Evolutionary conservation across 2,329 filamentous ascomycete species (phyloP).

Genomic region (Neoscytalidium dimidiatum): DNA sequence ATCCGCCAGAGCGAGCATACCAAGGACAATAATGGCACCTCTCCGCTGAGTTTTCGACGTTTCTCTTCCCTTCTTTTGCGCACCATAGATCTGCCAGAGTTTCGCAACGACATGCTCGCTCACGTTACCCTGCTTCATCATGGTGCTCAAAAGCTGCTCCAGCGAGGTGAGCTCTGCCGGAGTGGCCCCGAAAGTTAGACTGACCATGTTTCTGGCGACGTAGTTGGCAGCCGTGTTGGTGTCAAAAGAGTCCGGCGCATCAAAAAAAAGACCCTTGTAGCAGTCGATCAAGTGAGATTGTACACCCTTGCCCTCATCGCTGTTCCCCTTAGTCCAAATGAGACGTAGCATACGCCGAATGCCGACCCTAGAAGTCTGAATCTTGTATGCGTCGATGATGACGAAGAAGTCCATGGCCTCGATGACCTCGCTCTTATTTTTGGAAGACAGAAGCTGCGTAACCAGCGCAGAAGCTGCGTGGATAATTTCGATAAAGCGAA

Average conservation of each 20-base stretch:
- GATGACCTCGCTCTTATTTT: constrained; percentile 97
- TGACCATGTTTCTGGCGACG: constrained; percentile 98
- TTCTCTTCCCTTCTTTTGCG: constrained; percentile 74
- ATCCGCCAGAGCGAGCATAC: constrained; percentile 92
- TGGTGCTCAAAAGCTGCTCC: constrained; percentile 91
- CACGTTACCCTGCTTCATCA: constrained; percentile 93
- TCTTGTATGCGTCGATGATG: constrained; percentile 91
- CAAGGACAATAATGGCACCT: constrained; percentile 92
- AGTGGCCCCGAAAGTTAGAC: constrained; percentile 91
- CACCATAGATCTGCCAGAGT: constrained; percentile 95
- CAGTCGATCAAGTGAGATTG: constrained; percentile 96
- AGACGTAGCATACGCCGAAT: constrained; percentile 94
- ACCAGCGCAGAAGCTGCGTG: constrained; percentile 79
- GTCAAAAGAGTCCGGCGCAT: constrained; percentile 85
- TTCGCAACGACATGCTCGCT: constrained; percentile 85
- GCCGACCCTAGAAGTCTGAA: constrained; percentile 87
- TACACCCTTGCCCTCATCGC: constrained; percentile 96
- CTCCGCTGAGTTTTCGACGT: constrained; percentile 89
- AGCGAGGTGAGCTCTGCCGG: constrained; percentile 93
- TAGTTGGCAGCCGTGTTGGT: constrained; percentile 92
- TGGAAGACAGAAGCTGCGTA: constrained; percentile 85
- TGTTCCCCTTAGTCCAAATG: constrained; percentile 99
- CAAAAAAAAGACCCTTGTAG: constrained; percentile 94
- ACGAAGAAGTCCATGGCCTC: constrained; percentile 99
- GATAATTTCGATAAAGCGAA: constrained; percentile 90